Conservation (phyloP, 306 rosid genomes). For the Fragaria vesca region DNA sequence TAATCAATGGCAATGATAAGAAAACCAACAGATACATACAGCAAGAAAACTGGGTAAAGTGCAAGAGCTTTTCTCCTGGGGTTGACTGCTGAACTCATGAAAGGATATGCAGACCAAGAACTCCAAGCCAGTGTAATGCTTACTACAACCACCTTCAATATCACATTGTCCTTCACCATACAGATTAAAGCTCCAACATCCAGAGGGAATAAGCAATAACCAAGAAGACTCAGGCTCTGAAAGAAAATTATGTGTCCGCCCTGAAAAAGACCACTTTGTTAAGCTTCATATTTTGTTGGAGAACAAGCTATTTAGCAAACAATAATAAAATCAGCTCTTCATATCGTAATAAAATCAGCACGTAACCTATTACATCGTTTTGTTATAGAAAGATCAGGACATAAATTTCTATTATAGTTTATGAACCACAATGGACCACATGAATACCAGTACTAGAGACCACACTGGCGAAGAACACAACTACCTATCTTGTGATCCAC, state of each 20-base stretch:
- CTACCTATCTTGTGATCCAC: neutral
- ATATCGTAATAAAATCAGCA: neutral
- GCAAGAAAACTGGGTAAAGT: constrained; percentile 91
- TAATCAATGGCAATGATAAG: constrained; percentile 97
- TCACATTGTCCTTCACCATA: constrained; percentile 83
- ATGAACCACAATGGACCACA: neutral
- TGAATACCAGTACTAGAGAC: neutral
- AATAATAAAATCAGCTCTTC: neutral
- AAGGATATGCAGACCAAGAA: constrained; percentile 98
- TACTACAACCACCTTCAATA: constrained; percentile 77
- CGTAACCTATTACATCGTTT: neutral
- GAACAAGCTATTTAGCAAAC: neutral
- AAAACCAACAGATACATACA: constrained; percentile 98
- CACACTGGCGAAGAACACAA: neutral
- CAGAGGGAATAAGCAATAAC: constrained; percentile 94
- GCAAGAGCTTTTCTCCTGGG: constrained; percentile 99
- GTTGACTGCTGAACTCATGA: constrained; percentile 97
- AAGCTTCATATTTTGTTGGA: neutral
- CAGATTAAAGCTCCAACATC: constrained; percentile 88
- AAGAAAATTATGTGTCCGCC: constrained; percentile 98
- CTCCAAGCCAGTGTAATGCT: constrained; percentile 95
- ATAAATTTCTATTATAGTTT: neutral
- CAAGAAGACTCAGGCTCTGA: constrained; percentile 93
- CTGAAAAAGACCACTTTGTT: constrained; percentile 38
- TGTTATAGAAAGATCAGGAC: neutral